These are phyloP conservation scores for Mycothermus thermophilus DNA, from an alignment of 495 filamentous ascomycete genomes.

Conservation along the genomic window DNA sequence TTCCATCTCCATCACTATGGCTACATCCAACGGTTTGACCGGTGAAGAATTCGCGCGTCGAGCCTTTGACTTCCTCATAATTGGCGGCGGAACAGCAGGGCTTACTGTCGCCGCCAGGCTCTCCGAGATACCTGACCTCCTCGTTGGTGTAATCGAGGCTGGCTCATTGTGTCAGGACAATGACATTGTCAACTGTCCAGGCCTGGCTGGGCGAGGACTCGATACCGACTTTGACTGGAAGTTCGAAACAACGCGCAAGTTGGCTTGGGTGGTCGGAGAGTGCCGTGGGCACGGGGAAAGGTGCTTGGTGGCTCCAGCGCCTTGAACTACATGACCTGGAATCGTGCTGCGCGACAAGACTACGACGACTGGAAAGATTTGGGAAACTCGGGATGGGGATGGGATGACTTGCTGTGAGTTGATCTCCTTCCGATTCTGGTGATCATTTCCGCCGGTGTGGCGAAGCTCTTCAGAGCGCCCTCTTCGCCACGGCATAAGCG, in stretches of 20 bases:
- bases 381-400: slow-evolving; percentile 44
- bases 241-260: slow-evolving; percentile 34
- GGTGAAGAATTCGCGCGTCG: slow-evolving; percentile 30
- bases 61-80: slow-evolving; percentile 59
- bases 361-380: slow-evolving; percentile 46
- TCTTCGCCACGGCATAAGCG: no score
- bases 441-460: no score
- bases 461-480: no score
- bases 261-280: slow-evolving; percentile 19
- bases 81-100: slow-evolving; percentile 43
- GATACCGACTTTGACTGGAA: slow-evolving; percentile 39
- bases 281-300: slow-evolving; percentile 34
- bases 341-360: slow-evolving; percentile 37
- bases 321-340: slow-evolving; percentile 41
- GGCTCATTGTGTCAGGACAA: slow-evolving; percentile 30
- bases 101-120: slow-evolving; percentile 42
- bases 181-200: slow-evolving; percentile 27
- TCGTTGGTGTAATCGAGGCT: slow-evolving; percentile 42
- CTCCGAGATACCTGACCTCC: slow-evolving; percentile 30
- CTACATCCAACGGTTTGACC: no score
- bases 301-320: slow-evolving; percentile 34
- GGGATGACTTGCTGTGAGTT: slow-evolving; percentile 36
- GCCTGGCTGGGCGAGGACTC: slow-evolving; percentile 26
- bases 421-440: no score
- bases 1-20: no score